Evolutionary conservation across 2,329 filamentous ascomycete genomes (phyloP), one percentile per base, ranked within the genome.

Genomic region (Neurospora sp.): DNA sequence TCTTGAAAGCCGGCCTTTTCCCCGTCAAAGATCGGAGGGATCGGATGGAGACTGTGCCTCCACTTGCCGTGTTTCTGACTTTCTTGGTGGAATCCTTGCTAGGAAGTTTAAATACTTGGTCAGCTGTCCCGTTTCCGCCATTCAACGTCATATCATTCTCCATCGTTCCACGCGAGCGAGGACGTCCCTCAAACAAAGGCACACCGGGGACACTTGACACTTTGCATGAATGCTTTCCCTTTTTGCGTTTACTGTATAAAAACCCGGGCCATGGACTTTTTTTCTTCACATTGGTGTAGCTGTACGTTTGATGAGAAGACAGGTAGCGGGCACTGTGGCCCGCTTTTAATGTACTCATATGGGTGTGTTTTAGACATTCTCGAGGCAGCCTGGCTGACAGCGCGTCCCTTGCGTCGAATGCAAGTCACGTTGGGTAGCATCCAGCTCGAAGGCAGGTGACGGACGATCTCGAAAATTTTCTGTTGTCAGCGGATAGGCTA

Each of bases 131-230:
- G 36, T 69, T 67, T 69, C 39, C 69, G 37, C 43, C 12, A 33
- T 66, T 33, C 69, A 74, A 72, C 71, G 74, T 75, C 72, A 75
- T 74, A 38, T 67, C 68, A 66, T 74, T 73, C 71, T 69, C 67
- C 67, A 17, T 41, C 68, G 38, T 73, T 73, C 73, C 52, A 66
- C 69, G 67, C 66, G 41, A 15, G 19, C 11, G 19, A 52, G 43
- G 19, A 52, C 19, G 43, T 52, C 19, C 12, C 52, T 15, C 12
- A 62, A 28, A 6, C 11, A 15, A 62, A n/a, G 23, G 12, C 52
- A 52, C 40, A 19, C 8, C n/a, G 11, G n/a, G n/a, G 41, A 46
- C 8, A 19, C n/a, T 46, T n/a, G 17, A 41, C 40, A 41, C 40
- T n/a, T 41, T 41, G 40, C 17, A 6, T 52, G 43, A 6, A 52